Base-by-base conservation (phyloP, 2,329 filamentous ascomycete species). In the Scedosporium aurantiacum region DNA sequence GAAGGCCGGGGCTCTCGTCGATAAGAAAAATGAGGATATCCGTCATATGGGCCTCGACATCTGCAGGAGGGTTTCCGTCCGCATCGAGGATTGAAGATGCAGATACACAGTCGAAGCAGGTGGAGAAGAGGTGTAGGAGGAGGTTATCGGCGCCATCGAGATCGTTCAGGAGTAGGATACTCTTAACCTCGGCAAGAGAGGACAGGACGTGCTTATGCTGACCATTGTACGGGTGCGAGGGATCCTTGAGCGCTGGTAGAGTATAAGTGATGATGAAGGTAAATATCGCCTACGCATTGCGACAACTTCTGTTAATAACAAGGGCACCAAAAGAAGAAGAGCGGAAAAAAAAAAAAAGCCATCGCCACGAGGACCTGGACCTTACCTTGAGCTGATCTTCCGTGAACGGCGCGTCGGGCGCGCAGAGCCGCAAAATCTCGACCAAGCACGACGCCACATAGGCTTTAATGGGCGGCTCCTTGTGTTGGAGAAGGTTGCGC, bases 391-490 rank as follows among this genome's bases (percentile, higher is more conserved):
- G 81, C 76, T 97, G 92, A 63, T 89, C 85, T 47, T 84, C 85
- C 25, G 91, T 95, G 74, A 96, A 97, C 18, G 94, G 94, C 71
- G 94, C 94, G 79, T 97, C 88, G 0, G 94, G 94, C 28, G 94
- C 94, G 75, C 91, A 96, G 62, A 99, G 82, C 68, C 90, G 88
- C 71, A 99, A 83, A 67, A 99, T 89, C 72, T 99, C 94, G 61
- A 97, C 91, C 64, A 97, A 80, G 72, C 92, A 97, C 69, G 90
- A 90, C 52, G 91, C 87, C 37, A 90, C 84, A 78, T 89, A 96
- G 27, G 94, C 93, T 73, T 89, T 88, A 65, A 99, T 91, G 61
- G 94, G 94, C 66, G 87, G 89, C 73, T 99, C 94, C 76, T 96
- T 96, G 75, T 99, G 94, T 63, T 84, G 85, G 56, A 99, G 76